Conservation (phyloP, 192 early-diverging fungal genomes). For the Backusella liffmaniae region DNA sequence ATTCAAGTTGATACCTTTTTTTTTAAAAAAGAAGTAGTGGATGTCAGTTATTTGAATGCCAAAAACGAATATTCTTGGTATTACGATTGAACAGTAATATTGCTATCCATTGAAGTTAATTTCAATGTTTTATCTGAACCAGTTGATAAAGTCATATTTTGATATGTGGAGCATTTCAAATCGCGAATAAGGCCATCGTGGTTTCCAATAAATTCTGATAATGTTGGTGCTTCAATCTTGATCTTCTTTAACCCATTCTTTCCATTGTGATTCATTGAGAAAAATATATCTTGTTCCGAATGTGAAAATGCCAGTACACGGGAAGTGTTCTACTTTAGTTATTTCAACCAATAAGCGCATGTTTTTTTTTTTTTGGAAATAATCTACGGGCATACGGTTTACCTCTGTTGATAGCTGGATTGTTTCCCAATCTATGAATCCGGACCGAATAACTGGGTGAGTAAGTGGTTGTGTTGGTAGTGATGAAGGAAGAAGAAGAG, state of each 20-base stretch:
- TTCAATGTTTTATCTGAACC: slow-evolving; percentile 23
- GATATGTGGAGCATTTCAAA: slow-evolving; percentile 7
- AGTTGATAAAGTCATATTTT: slow-evolving; percentile 10
- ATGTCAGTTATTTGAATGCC: background rate
- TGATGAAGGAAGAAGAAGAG: background rate
- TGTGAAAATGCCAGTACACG: background rate
- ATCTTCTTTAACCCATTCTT: slow-evolving; percentile 17
- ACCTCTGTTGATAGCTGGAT: background rate
- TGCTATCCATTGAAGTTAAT: slow-evolving; percentile 20
- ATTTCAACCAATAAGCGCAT: background rate
- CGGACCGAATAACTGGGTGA: background rate
- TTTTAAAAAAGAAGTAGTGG: background rate
- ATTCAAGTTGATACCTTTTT: slow-evolving; percentile 7
- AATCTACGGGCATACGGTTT: background rate
- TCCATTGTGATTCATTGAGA: background rate
- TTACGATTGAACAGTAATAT: slow-evolving; percentile 16
- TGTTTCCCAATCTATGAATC: background rate
- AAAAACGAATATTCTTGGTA: background rate
- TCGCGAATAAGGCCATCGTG: slow-evolving; percentile 22
- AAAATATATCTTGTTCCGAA: background rate
- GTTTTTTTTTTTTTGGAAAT: no score
- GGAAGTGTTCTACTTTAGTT: background rate
- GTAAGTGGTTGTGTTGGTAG: background rate
- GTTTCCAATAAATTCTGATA: slow-evolving; percentile 11
- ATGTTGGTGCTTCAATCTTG: slow-evolving; percentile 1